Conservation (phyloP, 768 basidiomycete species). For the Hericium coralloides region DNA sequence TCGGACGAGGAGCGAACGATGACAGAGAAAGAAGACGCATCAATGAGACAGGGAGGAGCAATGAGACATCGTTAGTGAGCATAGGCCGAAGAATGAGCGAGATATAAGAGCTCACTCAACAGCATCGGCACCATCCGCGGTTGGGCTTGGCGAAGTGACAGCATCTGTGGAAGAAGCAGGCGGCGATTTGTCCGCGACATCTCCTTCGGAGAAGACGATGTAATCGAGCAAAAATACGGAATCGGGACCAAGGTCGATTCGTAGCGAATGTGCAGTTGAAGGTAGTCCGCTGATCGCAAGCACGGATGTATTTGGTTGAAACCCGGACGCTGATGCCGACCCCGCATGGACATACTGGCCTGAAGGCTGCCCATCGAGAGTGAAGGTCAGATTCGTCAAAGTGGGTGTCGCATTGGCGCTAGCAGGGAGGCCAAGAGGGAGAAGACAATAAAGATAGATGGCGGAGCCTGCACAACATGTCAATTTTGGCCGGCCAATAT, state of each 20-base stretch:
- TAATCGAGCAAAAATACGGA: slow-evolving; percentile 44
- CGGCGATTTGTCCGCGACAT: slow-evolving; percentile 1
- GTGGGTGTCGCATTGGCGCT: slow-evolving; percentile 24
- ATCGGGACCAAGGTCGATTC: slow-evolving; percentile 33
- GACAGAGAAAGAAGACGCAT: no score
- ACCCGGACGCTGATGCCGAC: slow-evolving; percentile 19
- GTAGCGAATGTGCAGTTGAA: slow-evolving; percentile 33
- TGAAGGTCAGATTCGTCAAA: slow-evolving; percentile 35
- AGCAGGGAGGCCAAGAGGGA: slow-evolving; percentile 21
- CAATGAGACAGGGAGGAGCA: slow-evolving; percentile 2
- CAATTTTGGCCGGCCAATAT: not conserved
- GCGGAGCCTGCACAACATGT: slow-evolving; percentile 32
- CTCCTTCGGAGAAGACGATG: slow-evolving; percentile 29
- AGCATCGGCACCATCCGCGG: not conserved
- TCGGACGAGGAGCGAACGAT: no score
- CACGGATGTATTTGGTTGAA: slow-evolving; percentile 26
- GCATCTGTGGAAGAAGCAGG: not conserved
- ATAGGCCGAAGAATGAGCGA: not conserved
- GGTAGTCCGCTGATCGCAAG: slow-evolving; percentile 27
- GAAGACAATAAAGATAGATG: slow-evolving; percentile 36
- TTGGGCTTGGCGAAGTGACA: not conserved
- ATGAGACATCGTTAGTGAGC: slow-evolving; percentile 4
- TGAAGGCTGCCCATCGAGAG: slow-evolving; percentile 28
- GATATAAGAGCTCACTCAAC: not conserved
- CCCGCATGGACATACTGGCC: slow-evolving; percentile 25